A percentile compares a stretch with the other conserved stretches of the same genome.
phyloP scores from a whole-genome alignment of 192 early-diverging fungal species.

The Powellomyces hirtus region DNA sequence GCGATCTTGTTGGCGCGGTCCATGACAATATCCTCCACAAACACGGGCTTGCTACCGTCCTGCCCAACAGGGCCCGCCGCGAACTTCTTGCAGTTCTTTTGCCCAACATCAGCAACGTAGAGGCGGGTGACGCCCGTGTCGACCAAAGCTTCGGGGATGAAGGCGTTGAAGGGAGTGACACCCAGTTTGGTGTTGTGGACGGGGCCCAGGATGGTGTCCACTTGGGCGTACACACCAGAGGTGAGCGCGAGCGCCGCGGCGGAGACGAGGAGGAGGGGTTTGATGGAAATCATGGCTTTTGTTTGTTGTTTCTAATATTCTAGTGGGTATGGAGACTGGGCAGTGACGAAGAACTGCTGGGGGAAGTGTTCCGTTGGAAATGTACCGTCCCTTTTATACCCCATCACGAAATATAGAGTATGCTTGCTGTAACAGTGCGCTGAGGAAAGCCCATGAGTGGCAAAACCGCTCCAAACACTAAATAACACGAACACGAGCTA shows the following conservation, averaged over 20 bases:
- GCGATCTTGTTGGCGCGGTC: conserved; percentile 4
- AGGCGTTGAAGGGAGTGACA: not conserved
- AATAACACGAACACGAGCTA: too few relatives aligned
- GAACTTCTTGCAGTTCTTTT: conserved; percentile 3
- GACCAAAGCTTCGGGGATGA: not conserved
- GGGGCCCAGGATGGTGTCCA: conserved; percentile 14
- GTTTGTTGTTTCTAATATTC: too few relatives aligned
- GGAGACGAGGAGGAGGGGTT: conserved; percentile 6
- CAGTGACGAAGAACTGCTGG: too few relatives aligned
- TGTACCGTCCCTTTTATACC: too few relatives aligned
- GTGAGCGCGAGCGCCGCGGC: not conserved
- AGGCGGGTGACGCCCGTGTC: conserved; percentile 7
- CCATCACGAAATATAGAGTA: too few relatives aligned
- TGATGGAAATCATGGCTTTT: not conserved
- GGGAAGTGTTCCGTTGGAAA: too few relatives aligned
- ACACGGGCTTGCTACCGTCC: conserved; percentile 1
- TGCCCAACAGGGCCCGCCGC: conserved; percentile 1
- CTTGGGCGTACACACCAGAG: not conserved
- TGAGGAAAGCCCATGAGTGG: too few relatives aligned
- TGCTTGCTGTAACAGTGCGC: too few relatives aligned
- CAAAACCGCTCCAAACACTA: too few relatives aligned
- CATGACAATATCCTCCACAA: conserved; percentile 22
- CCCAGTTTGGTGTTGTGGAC: not conserved
- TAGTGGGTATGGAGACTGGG: too few relatives aligned
- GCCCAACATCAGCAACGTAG: conserved; percentile 12